phyloP scores from a whole-genome alignment of 257 asterid species.

The Mitragyna speciosa region DNA sequence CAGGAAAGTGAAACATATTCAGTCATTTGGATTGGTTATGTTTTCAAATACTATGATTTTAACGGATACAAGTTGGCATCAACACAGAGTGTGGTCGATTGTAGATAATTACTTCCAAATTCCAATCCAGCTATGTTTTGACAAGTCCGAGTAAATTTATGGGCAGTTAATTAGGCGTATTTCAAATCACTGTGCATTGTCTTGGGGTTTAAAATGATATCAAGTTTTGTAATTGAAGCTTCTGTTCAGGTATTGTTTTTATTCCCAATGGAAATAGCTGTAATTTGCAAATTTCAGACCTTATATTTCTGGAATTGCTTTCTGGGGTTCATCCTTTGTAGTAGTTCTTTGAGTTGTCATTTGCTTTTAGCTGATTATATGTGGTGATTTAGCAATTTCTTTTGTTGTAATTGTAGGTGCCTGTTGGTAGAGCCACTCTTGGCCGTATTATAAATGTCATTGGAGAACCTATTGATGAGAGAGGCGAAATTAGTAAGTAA shows the following conservation, averaged over 20 bases:
- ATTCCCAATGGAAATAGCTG: background rate
- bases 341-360: background rate
- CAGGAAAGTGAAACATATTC: background rate
- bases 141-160: background rate
- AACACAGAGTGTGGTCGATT: background rate
- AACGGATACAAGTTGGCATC: background rate
- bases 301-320: background rate
- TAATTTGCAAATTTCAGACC: background rate
- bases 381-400: background rate
- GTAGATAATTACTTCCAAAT: too few species aligned
- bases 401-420: constrained; percentile 50
- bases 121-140: background rate
- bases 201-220: background rate
- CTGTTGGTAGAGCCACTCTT: constrained; percentile 96
- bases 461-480: constrained; percentile 93
- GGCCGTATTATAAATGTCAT: constrained; percentile 96
- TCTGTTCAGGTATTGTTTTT: background rate
- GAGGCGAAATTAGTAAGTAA: constrained; percentile 76
- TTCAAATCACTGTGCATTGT: background rate
- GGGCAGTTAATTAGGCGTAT: background rate
- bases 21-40: background rate
- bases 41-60: background rate
- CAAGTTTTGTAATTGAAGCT: too few species aligned
- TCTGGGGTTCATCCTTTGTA: background rate
- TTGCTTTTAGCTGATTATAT: background rate